Base-by-base conservation (phyloP, 2,329 filamentous ascomycete species). In the Fusarium nodosum region DNA sequence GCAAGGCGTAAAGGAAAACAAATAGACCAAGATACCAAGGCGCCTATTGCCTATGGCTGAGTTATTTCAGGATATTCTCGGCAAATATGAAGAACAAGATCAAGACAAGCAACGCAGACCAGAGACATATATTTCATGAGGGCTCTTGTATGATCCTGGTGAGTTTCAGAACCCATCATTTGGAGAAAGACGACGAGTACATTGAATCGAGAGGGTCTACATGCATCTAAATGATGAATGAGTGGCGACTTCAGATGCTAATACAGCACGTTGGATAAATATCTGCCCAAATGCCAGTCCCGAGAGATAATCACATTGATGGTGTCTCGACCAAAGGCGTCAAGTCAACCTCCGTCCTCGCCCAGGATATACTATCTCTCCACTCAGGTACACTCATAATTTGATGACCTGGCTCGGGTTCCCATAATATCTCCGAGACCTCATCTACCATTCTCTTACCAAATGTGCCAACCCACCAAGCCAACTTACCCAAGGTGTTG, bases 1-100 rank as follows among this genome's bases (percentile, higher is more conserved):
- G 91, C 53, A 87, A 82, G 31, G 72, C 72, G 44, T 71, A 65
- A 53, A 36, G 36, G 12, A 42, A 45, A 65, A 26, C 28, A 46
- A 30, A 44, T 65, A 65, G 60, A 65, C 36, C 33, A 63, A 45
- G 72, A 72, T 56, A 63, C 64, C 50, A 68, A 68, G 50, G 39
- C 67, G 16, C 10, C 30, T 24, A 30, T 11, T 22, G 53, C 53
- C 53, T 46, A 48, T 53, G 36, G 51, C 42, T 42, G 44, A 34
- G 33, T 33, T 13, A 30, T 18, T n/a, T n/a, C 16, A 33, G 36
- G 34, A 56, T 42, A 38, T 41, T 26, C 28, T 28, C 58, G 16
- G 34, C 11, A 12, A 50, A 15, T 18, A 33, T 15, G 39, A 52
- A 41, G 24, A 34, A 69, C 18, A 44, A 54, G 50, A 50, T 28